Conservation (phyloP, 2,329 filamentous ascomycete species). For the Aspergillus costaricaensis region DNA sequence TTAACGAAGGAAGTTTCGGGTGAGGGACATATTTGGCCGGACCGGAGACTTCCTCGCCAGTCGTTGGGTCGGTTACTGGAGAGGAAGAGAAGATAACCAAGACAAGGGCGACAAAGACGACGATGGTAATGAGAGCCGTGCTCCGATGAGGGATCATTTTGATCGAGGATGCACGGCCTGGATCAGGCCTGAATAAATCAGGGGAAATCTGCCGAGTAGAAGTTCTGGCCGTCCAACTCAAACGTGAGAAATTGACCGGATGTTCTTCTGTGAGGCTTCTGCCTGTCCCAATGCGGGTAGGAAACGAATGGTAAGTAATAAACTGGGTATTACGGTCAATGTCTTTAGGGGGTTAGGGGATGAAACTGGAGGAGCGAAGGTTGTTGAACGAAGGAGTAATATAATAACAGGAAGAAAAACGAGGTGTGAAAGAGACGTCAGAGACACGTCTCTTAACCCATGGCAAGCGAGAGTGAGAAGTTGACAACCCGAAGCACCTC, state of each 20-base stretch:
- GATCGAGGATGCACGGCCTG: background rate
- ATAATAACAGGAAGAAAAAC: background rate
- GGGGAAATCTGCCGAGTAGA: background rate
- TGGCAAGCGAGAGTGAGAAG: background rate
- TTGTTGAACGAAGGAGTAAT: background rate
- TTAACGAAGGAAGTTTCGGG: constrained; percentile 48
- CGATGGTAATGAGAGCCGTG: constrained; percentile 44
- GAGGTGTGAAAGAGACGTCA: background rate
- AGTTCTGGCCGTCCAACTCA: background rate
- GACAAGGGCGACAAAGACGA: constrained; percentile 46
- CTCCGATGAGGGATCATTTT: constrained; percentile 46
- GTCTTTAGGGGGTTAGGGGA: background rate
- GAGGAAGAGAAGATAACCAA: constrained; percentile 49
- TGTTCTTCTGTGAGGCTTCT: background rate
- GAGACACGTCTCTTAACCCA: background rate
- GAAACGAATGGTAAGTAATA: background rate
- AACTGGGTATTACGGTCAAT: background rate
- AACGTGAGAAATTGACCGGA: background rate
- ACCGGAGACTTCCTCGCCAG: constrained; percentile 26
- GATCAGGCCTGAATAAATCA: background rate
- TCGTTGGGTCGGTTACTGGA: constrained; percentile 26
- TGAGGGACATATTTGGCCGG: constrained; percentile 36
- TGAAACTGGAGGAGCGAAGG: background rate
- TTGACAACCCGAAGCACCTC: background rate
- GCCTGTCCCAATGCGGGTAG: background rate